Base-by-base conservation (phyloP, 129 eudicot species). In the Calendula officinalis region DNA sequence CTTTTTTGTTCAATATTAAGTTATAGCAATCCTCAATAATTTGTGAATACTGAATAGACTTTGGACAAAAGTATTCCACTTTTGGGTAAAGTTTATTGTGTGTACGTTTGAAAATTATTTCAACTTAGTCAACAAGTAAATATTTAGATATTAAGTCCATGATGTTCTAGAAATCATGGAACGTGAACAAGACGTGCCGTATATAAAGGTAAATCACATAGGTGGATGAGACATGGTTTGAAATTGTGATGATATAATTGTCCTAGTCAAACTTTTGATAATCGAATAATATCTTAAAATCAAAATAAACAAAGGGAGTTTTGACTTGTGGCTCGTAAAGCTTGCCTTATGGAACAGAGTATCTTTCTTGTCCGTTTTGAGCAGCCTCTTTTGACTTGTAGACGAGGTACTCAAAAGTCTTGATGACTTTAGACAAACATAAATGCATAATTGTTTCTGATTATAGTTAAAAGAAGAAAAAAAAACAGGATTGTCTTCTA, bases 91-190 rank as follows among this genome's bases (percentile, higher is more conserved):
- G 50, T 11, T 11, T 45, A 3, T 3, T 45, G n/a, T 9, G 50
- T 12, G 30, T 22, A 22, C 30, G 50, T 45, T 45, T n/a, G 13
- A 45, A 45, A 45, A 45, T 45, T 9, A 11, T 0, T 3, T 9
- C 50, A 11, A 44, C 49, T 10, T 44, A 11, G 49, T 44, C 49
- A 44, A 9, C 13, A 44, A 10, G 50, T 5, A 22, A 4, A 45
- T 44, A 44, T 7, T 14, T 8, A 3, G 11, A 45, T 45, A 4
- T 6, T 9, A 45, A 45, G 15, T 12, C 14, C 15, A 45, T 45
- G 50, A 45, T 45, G 50, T 45, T 45, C 50, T 45, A 45, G 50
- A 45, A 45, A 45, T 45, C 50, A 45, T n/a, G 3, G 13, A 45
- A 11, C 13, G 6, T 45, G 50, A 6, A 11, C 11, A 45, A 44